Base-by-base conservation (phyloP, 139 green algal genomes). In the Micractinium conductrix region DNA sequence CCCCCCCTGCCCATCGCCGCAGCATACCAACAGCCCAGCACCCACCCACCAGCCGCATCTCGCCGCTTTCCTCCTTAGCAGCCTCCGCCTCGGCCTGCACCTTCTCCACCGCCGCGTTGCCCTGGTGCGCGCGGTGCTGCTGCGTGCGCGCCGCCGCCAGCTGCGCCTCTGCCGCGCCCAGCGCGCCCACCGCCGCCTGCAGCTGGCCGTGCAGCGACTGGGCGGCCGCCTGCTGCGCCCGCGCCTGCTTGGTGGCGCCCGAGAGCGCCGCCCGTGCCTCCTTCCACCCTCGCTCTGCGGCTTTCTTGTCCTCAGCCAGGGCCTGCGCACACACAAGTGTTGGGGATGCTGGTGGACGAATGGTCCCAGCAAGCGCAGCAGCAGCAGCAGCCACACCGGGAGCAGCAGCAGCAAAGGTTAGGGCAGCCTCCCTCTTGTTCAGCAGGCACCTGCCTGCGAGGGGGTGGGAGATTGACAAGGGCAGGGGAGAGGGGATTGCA, bases 41-140 rank as follows among this genome's bases (percentile, higher is more conserved):
- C 38, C 40, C 40, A 9, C 74, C 35, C 76, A 82, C 76, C 76
- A 38, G 55, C 12, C 76, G 76, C 76, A 82, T 42, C 55, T 82
- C 76, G 37, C 43, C 38, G 24, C 26, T 67, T 17, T 82, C 55
- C 38, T 53, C 38, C 40, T 38, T 24, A 2, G 76, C 62, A 35
- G 42, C 19, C 55, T 82, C 76, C 6, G 42, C 76, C 53, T 60
- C 76, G 1, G 76, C 76, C 58, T 55, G 40, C 58, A 72, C 58
- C 58, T 44, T 43, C 21, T 82, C 33, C 37, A 60, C 38, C 6
- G 38, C 17, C 26, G 76, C 76, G 9, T 58, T 82, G 70, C 42
- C 26, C 70, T 78, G 76, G 4, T 72, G 76, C 55, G 55, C 44
- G 50, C 62, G 45, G 45, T 80, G 76, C 58, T 82, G 76, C 76